Base-by-base conservation (phyloP, 177 flowering plant genomes). In the Telopea speciosissima region DNA sequence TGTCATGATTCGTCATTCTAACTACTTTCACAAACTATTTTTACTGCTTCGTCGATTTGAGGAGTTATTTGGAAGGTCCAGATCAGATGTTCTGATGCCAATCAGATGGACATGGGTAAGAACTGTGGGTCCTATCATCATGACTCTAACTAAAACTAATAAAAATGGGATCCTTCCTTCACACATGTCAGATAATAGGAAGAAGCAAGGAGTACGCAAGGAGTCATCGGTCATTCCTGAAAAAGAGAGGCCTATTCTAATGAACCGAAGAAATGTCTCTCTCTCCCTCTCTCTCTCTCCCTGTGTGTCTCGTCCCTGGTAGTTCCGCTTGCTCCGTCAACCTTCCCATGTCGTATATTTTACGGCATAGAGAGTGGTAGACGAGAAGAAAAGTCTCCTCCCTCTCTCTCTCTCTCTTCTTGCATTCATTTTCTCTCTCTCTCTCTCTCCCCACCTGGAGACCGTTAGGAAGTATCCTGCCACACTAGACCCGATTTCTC, bases 291-390 rank as follows among this genome's bases (percentile, higher is more conserved):
- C n/a, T n/a, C n/a, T n/a, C n/a, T n/a, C n/a, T n/a, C n/a, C n/a
- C n/a, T n/a, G n/a, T n/a, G n/a, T 28, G 31, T 28, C 31, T 28
- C 31, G n/a, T 58, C 8, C n/a, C 6, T 60, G 71, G 64, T 59
- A 19, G 72, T 62, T 70, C 24, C 9, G 75, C 71, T 74, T 79
- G 78, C 85, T 74, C 68, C 67, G 78, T 78, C 78, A 42, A 63
- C 63, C 79, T 58, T 25, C 21, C 4, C 54, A 58, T 75, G 69
- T 72, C 83, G 74, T 82, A 66, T 67, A 72, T 71, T 78, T 72
- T 76, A 78, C 81, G 81, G 78, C 66, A 74, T 66, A 65, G 70
- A 36, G 60, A 33, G 62, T 62, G 40, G 26, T 19, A 19, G 61
- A 62, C 44, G 36, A 40, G 44, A 67, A 67, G 70, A 63, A 62